phyloP scores from a whole-genome alignment of 2,329 filamentous ascomycete species.

The Penicillium verrucosum region DNA sequence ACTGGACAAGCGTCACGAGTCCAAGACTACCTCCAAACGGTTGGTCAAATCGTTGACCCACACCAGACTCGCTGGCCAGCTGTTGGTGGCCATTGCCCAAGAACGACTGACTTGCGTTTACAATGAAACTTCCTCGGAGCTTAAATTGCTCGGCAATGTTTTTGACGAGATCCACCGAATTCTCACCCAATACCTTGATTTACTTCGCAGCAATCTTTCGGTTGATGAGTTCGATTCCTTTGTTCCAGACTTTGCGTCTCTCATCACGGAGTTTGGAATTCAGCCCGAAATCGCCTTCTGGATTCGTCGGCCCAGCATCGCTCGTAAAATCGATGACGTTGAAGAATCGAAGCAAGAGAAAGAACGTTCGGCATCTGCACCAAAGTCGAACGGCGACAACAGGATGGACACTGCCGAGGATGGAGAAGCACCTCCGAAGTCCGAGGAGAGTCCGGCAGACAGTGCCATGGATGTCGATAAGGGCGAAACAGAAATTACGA shows the following conservation, averaged over 20 bases:
- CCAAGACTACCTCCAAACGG: slow-evolving; percentile 69
- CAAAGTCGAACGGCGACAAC: slow-evolving; percentile 31
- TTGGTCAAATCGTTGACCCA: slow-evolving; percentile 76
- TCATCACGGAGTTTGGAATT: slow-evolving; percentile 76
- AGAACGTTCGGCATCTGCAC: slow-evolving; percentile 22
- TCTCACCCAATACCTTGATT: slow-evolving; percentile 82
- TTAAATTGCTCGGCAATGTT: slow-evolving; percentile 84
- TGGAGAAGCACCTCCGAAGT: slow-evolving; percentile 16
- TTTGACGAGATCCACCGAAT: slow-evolving; percentile 87
- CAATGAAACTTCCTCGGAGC: slow-evolving; percentile 70
- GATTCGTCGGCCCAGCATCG: slow-evolving; percentile 72
- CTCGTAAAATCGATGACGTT: slow-evolving; percentile 56
- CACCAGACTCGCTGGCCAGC: slow-evolving; percentile 71
- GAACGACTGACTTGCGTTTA: slow-evolving; percentile 85
- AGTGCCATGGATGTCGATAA: slow-evolving; percentile 37
- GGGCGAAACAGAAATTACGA: slow-evolving; percentile 19
- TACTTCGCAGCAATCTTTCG: slow-evolving; percentile 75
- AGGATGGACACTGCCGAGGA: slow-evolving; percentile 37
- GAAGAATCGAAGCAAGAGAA: slow-evolving; percentile 36
- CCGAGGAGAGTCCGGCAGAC: slow-evolving; percentile 21
- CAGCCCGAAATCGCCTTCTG: slow-evolving; percentile 80
- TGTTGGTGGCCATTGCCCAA: slow-evolving; percentile 87
- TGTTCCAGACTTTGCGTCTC: slow-evolving; percentile 69
- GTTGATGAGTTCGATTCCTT: slow-evolving; percentile 72
- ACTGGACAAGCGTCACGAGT: slow-evolving; percentile 77